A percentile compares a stretch with the other conserved stretches of the same genome.
Evolutionary conservation across 306 rosid species (phyloP).

Genomic region (Vachellia pachyceras): DNA sequence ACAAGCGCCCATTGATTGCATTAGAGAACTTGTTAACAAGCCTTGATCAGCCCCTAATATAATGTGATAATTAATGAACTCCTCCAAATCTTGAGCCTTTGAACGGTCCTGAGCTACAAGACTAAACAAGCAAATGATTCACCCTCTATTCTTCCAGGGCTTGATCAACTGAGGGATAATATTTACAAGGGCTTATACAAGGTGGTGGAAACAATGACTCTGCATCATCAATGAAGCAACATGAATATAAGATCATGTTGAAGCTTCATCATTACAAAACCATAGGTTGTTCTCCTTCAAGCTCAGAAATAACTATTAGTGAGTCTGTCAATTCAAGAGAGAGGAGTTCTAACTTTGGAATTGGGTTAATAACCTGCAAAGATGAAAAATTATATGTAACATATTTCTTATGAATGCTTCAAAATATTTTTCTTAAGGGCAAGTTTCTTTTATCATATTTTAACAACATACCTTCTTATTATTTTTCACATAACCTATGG

Average conservation of each 20-base stretch:
- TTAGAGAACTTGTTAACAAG: no score
- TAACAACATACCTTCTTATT: constrained; percentile 63
- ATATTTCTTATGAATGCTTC: constrained; percentile 14
- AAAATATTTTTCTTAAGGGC: neutral
- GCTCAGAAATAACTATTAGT: constrained; percentile 90
- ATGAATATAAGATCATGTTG: neutral
- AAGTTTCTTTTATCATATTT: neutral
- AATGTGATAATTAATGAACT: no score
- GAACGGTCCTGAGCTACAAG: neutral
- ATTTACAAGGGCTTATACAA: neutral
- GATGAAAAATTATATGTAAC: constrained; percentile 36
- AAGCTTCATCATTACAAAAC: constrained; percentile 35
- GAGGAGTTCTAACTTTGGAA: constrained; percentile 82
- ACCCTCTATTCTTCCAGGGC: neutral
- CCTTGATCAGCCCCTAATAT: no score
- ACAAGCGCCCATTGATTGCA: no score
- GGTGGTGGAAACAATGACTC: neutral
- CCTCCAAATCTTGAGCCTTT: no score
- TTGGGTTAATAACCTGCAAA: constrained; percentile 87
- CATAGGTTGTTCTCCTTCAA: constrained; percentile 86
- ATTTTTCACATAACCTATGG: constrained; percentile 88
- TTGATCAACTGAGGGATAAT: neutral
- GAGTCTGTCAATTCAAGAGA: constrained; percentile 80
- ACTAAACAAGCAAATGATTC: neutral
- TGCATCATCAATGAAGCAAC: neutral